phyloP scores from a whole-genome alignment of 1,284 basidiomycete species.

The Pascua sp. region DNA sequence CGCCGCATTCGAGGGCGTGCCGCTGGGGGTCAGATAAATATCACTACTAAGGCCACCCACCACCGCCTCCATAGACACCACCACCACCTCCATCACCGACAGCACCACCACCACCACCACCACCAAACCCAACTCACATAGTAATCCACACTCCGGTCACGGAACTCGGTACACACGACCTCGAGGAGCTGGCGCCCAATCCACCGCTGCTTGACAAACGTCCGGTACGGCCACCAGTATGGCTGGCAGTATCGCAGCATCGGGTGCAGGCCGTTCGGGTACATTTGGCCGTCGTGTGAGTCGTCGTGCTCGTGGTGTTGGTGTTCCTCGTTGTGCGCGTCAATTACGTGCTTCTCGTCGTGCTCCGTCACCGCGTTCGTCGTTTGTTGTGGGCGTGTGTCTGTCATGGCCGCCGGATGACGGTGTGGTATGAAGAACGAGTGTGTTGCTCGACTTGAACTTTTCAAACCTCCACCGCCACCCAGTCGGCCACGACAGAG shows the following conservation, averaged over 20 bases:
- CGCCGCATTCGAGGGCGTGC: conserved; percentile 88
- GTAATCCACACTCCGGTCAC: conserved; percentile 85
- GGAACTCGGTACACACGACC: conserved; percentile 82
- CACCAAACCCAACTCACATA: conserved; percentile 62
- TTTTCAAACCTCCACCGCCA: too few relatives aligned
- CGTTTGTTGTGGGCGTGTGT: background rate
- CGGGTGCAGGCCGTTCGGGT: conserved; percentile 42
- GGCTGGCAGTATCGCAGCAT: conserved; percentile 50
- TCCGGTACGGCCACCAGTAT: conserved; percentile 62
- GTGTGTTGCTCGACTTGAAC: too few relatives aligned
- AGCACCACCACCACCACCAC: background rate
- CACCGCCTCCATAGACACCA: too few relatives aligned
- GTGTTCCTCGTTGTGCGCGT: background rate
- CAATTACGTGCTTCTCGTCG: background rate
- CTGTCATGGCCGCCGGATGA: too few relatives aligned
- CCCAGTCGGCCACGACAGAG: too few relatives aligned
- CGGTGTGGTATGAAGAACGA: too few relatives aligned
- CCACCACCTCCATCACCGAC: background rate
- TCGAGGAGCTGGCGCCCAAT: conserved; percentile 57
- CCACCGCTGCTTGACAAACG: conserved; percentile 78
- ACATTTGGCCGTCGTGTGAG: conserved; percentile 5
- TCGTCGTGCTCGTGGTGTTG: too few relatives aligned
- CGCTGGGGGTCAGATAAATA: conserved; percentile 56
- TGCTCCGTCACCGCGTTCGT: background rate
- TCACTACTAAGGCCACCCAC: background rate